Evolutionary conservation across 2,329 filamentous ascomycete species (phyloP), one percentile per base, ranked within the genome.

Genomic region (Cordyceps fumosorosea): DNA sequence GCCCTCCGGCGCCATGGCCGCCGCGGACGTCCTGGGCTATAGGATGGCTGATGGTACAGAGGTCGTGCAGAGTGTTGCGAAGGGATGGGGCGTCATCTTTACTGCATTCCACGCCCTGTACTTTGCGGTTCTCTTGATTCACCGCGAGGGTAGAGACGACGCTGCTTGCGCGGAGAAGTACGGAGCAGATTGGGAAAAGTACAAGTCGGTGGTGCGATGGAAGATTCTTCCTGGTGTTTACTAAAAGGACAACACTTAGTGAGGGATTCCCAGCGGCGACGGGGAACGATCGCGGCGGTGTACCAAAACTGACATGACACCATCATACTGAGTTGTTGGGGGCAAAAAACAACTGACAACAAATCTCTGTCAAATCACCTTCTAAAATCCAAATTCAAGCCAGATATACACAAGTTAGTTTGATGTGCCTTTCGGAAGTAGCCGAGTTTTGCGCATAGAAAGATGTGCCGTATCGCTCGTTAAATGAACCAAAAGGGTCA

Each of bases 41-140:
- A 81, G 80, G 59, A 81, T 84, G 73, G 70, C 78, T 1, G 83
- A 85, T 63, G 82, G 84, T 11, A 81, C 82, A 3, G 81, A 86
- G 66, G 81, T 91, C 1, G 79, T 90, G 5, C 86, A 85, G 32
- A 88, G 85, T n/a, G 85, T 86, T 18, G 87, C 89, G 16, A 84
- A 83, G 62, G 91, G 91, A 11, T 96, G 89, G 84, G 91, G 89
- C 40, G 91, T 92, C 76, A 77, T 92, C 26, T 85, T 96, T 68
- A 96, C 92, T 0, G 96, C 96, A 77, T 96, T 96, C 72, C 96
- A 95, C 76, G 82, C 96, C 63, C 70, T 95, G 5, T 97, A 96
- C 77, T 96, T 96, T 76, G 91, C 86, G 0, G 78, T 95, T 12
- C 74, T 97, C 66, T 80, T 96, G 16, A 79, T 96, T 60, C 92